Evolutionary conservation across 148 eudicot species (phyloP).

Genomic region (Heliosperma pusillum): DNA sequence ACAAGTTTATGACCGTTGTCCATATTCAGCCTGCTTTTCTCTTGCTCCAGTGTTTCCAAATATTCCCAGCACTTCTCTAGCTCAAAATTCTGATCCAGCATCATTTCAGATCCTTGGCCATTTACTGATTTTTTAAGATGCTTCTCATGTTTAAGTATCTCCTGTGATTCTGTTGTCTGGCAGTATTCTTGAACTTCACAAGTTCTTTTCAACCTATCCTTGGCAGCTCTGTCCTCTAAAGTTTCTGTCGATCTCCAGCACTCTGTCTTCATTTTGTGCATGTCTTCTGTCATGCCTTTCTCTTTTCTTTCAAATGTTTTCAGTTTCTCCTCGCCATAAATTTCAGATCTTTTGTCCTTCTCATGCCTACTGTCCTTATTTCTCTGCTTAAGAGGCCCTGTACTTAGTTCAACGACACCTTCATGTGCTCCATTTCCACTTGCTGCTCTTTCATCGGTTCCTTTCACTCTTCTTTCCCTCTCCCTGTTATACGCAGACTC

Average conservation of each 20-base stretch:
- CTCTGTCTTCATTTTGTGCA: constrained; percentile 20
- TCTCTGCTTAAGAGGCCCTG: constrained; percentile 28
- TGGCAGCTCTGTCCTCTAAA: constrained; percentile 22
- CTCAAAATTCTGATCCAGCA: constrained; percentile 13
- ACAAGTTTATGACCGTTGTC: constrained; percentile 13
- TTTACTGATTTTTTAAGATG: constrained; percentile 13
- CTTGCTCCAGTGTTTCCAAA: constrained; percentile 24
- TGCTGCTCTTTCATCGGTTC: constrained; percentile 21
- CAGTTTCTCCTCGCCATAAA: constrained; percentile 7
- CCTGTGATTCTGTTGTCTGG: constrained; percentile 13
- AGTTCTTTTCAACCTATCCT: constrained; percentile 26
- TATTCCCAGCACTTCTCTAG: constrained; percentile 20
- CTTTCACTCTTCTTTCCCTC: constrained; percentile 22
- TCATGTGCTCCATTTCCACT: constrained; percentile 26
- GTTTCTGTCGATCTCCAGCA: constrained; percentile 22
- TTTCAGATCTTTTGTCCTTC: constrained; percentile 16
- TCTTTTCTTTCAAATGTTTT: constrained; percentile 25
- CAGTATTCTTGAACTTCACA: constrained; percentile 13
- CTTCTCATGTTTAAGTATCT: constrained; percentile 11
- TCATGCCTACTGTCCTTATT: constrained; percentile 19
- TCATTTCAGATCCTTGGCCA: constrained; percentile 9
- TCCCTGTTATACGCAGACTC: constrained; percentile 27
- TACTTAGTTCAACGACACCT: constrained; percentile 20
- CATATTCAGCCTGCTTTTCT: constrained; percentile 16
- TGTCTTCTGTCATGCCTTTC: constrained; percentile 18